phyloP scores from a whole-genome alignment of 805 yeast genomes.

The Kregervanrija delftensis region DNA sequence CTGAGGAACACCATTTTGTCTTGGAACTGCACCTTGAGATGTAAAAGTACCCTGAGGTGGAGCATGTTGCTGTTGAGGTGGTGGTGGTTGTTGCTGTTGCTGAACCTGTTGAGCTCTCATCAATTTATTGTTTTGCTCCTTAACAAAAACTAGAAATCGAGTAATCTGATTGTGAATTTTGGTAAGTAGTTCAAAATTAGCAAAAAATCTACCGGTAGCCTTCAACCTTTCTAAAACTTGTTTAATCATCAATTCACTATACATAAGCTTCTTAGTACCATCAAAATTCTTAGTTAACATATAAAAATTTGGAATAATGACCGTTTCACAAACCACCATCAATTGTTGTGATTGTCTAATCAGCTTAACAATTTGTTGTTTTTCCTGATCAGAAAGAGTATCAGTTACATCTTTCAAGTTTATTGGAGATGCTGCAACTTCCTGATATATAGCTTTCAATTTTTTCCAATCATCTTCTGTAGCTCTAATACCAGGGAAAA shows the following conservation, averaged over 20 bases:
- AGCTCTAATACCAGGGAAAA: conserved; percentile 30
- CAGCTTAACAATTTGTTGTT: conserved; percentile 49
- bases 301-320: conserved; percentile 68
- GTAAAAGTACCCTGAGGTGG: conserved; percentile 17
- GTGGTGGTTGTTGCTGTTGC: conserved; percentile 20
- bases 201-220: conserved; percentile 43
- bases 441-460: conserved; percentile 58
- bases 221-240: conserved; percentile 67
- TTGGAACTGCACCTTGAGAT: conserved; percentile 6
- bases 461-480: conserved; percentile 58
- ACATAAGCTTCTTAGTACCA: conserved; percentile 70
- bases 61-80: conserved; percentile 19
- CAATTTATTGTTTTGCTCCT: conserved; percentile 38
- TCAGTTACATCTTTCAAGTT: conserved; percentile 60
- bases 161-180: conserved; percentile 68
- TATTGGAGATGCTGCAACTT: conserved; percentile 61
- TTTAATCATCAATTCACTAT: conserved; percentile 71
- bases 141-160: conserved; percentile 67
- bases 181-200: conserved; percentile 65
- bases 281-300: conserved; percentile 67
- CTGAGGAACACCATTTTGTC: not conserved
- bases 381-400: conserved; percentile 56
- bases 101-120: conserved; percentile 18
- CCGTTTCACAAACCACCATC: conserved; percentile 61
- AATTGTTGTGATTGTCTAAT: conserved; percentile 51